Evolutionary conservation across 495 filamentous ascomycete genomes (phyloP).

Genomic region (Neurospora tetrasperma): DNA sequence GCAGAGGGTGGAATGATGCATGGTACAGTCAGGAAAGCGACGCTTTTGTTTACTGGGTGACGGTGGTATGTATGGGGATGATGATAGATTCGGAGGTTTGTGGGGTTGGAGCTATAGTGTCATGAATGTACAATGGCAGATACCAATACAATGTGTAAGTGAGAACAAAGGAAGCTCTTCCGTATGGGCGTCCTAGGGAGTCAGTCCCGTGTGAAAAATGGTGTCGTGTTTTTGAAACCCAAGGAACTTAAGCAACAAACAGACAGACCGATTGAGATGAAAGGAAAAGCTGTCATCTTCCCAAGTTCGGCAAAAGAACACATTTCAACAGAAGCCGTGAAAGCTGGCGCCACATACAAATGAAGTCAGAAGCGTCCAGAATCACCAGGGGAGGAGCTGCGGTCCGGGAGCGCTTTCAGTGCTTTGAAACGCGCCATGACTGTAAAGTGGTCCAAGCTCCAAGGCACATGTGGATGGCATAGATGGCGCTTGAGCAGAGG

Average conservation of each 20-base stretch:
- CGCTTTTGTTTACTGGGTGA: neutral
- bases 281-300: conserved; percentile 27
- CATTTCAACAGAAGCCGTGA: conserved; percentile 16
- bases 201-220: neutral
- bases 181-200: neutral
- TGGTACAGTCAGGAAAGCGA: conserved; percentile 9
- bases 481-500: neutral
- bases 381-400: neutral
- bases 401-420: neutral
- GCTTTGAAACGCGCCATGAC: conserved; percentile 5
- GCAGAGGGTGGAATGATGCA: conserved; percentile 38
- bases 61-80: neutral
- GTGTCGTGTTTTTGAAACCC: neutral
- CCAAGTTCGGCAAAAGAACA: conserved; percentile 31
- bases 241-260: neutral
- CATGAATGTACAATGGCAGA: conserved; percentile 1
- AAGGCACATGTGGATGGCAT: neutral
- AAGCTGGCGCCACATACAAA: conserved; percentile 12
- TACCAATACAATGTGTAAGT: neutral
- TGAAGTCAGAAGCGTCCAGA: conserved; percentile 14
- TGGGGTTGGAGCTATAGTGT: neutral
- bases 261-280: neutral
- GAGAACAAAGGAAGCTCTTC: conserved; percentile 7
- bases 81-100: neutral
- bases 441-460: conserved; percentile 18